Evolutionary conservation across 306 rosid genomes (phyloP).

Genomic region (Vicia villosa): DNA sequence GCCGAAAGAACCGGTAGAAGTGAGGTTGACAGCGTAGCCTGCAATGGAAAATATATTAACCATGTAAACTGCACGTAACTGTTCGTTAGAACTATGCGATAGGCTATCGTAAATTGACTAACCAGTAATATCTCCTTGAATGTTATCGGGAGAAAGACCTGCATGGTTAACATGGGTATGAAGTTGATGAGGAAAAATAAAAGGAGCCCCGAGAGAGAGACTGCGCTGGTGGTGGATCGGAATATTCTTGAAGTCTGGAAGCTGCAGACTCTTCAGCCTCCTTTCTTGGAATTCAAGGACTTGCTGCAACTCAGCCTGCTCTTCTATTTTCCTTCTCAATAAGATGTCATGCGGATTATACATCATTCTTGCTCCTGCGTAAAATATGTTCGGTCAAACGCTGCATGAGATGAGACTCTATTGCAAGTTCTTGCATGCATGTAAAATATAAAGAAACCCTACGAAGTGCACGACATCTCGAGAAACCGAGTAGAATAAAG

Average conservation of each 20-base stretch:
- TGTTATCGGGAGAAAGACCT: slow-evolving; percentile 52
- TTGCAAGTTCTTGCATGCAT: slow-evolving; percentile 5
- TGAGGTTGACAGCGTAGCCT: slow-evolving; percentile 49
- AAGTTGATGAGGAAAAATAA: slow-evolving; percentile 51
- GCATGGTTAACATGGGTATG: slow-evolving; percentile 47
- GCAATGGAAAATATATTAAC: slow-evolving; percentile 33
- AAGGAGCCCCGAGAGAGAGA: slow-evolving; percentile 68
- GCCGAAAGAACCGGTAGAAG: slow-evolving; percentile 39
- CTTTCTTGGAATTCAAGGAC: slow-evolving; percentile 82
- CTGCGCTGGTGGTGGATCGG: slow-evolving; percentile 79
- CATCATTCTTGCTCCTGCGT: slow-evolving; percentile 69
- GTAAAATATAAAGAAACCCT: background rate
- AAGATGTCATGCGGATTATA: slow-evolving; percentile 66
- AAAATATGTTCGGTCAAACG: slow-evolving; percentile 18
- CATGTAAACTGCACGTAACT: slow-evolving; percentile 19
- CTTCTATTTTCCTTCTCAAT: slow-evolving; percentile 73
- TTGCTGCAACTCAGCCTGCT: slow-evolving; percentile 86
- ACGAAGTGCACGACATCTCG: background rate
- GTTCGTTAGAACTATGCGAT: background rate
- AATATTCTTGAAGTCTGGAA: slow-evolving; percentile 74
- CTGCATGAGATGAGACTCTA: background rate
- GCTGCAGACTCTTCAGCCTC: slow-evolving; percentile 82
- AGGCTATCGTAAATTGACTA: slow-evolving; percentile 26
- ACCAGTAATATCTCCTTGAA: slow-evolving; percentile 66
- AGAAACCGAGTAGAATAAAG: slow-evolving; percentile 28